Conservation (phyloP, 2,329 filamentous ascomycete species). For the Aspergillus neoniger region DNA sequence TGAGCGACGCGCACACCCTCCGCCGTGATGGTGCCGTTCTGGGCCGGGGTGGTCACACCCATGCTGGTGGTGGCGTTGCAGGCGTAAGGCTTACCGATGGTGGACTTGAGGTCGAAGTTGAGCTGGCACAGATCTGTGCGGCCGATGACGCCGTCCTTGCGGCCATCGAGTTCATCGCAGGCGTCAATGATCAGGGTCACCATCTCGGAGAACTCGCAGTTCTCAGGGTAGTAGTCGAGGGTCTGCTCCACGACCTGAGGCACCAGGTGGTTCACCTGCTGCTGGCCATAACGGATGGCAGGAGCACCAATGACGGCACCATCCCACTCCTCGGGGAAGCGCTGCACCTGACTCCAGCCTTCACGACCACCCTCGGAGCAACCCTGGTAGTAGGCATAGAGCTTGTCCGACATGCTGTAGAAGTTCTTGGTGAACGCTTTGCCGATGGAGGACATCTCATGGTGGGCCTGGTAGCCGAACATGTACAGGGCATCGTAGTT, state of each 20-base stretch:
- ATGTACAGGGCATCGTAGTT: conserved; percentile 20
- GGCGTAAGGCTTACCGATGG: conserved; percentile 50
- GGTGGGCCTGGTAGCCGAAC: conserved; percentile 51
- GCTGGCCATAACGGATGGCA: conserved; percentile 48
- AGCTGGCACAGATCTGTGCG: conserved; percentile 52
- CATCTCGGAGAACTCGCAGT: conserved; percentile 35
- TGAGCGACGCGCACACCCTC: conserved; percentile 37
- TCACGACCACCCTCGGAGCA: conserved; percentile 59
- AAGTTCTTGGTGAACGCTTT: conserved; percentile 48
- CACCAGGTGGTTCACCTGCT: conserved; percentile 48
- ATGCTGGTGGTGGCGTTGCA: conserved; percentile 38
- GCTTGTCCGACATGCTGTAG: conserved; percentile 33
- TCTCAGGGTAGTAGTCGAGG: conserved; percentile 46
- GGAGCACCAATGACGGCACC: conserved; percentile 51
- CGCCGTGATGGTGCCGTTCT: conserved; percentile 33
- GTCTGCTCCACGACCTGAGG: conserved; percentile 43
- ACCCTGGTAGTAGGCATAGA: conserved; percentile 54
- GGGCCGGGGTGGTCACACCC: conserved; percentile 31
- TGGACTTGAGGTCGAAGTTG: conserved; percentile 49
- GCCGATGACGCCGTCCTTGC: conserved; percentile 56
- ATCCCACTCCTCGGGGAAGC: conserved; percentile 51
- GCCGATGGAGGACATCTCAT: conserved; percentile 54
- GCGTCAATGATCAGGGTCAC: conserved; percentile 56
- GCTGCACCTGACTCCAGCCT: conserved; percentile 55
- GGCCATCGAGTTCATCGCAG: conserved; percentile 59